Evolutionary conservation across 2,329 filamentous ascomycete species (phyloP).

Genomic region (Colletotrichum sojae): DNA sequence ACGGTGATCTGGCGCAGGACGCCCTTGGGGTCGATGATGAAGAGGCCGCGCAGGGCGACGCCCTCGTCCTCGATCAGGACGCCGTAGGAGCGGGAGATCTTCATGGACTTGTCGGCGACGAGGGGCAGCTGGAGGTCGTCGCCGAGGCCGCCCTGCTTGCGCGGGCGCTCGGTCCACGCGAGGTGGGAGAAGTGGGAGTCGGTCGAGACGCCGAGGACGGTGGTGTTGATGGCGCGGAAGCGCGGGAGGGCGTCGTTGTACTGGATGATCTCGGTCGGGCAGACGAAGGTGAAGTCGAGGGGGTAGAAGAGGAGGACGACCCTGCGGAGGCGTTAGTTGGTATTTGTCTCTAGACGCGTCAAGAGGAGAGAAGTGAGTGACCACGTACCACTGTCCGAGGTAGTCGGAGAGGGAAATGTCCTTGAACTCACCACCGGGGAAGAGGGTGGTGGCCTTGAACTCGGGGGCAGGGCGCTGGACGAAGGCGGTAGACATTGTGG

Average conservation of each 20-base stretch:
- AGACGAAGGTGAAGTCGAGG: conserved; percentile 78
- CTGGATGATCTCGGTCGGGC: conserved; percentile 76
- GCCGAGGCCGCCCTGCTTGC: conserved; percentile 74
- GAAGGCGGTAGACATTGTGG: conserved; percentile 60
- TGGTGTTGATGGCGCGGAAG: conserved; percentile 71
- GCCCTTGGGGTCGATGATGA: conserved; percentile 77
- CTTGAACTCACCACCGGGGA: conserved; percentile 63
- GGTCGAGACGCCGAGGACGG: conserved; percentile 73
- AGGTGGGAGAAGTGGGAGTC: conserved; percentile 71
- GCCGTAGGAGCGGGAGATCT: conserved; percentile 73
- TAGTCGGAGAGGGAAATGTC: conserved; percentile 61
- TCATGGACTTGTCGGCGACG: conserved; percentile 73
- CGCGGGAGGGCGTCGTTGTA: conserved; percentile 74
- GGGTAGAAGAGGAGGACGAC: conserved; percentile 77
- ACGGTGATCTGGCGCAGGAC: conserved; percentile 74
- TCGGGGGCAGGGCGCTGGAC: conserved; percentile 64
- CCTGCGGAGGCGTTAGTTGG: conserved; percentile 53
- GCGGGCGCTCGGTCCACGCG: conserved; percentile 71
- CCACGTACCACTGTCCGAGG: conserved; percentile 61
- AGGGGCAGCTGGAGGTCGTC: conserved; percentile 72
- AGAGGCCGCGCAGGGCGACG: conserved; percentile 73
- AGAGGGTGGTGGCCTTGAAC: conserved; percentile 65
- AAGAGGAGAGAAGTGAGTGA: conserved; percentile 61
- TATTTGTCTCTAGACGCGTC: conserved; percentile 61
- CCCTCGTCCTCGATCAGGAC: conserved; percentile 76